These are phyloP conservation scores for Jasminum sambac DNA, from an alignment of 257 asterid genomes.

Conservation along the genomic window DNA sequence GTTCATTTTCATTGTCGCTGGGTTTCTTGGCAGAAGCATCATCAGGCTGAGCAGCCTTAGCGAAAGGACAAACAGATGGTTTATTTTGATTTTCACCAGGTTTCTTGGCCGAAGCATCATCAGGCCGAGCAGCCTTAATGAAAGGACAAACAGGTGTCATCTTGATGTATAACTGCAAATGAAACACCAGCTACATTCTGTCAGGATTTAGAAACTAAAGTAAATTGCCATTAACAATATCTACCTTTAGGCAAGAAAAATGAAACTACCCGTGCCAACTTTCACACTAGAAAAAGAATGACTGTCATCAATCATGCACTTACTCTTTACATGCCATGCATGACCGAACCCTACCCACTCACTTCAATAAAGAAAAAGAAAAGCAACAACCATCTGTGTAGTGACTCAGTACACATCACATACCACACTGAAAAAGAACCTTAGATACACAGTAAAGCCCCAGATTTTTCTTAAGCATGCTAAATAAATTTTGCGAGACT, in stretches of 20 bases:
- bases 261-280: not conserved
- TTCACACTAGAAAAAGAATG: not conserved
- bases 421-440: not conserved
- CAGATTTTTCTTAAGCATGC: too few species aligned
- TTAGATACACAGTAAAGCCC: not conserved
- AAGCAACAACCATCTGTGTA: not conserved
- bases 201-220: constrained; percentile 8
- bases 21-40: constrained; percentile 63
- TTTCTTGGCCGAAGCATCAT: constrained; percentile 64
- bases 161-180: constrained; percentile 43
- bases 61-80: constrained; percentile 83
- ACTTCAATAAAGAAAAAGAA: not conserved
- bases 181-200: constrained; percentile 8
- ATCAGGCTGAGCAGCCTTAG: constrained; percentile 72
- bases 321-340: not conserved
- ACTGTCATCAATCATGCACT: not conserved
- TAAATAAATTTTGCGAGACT: too few species aligned
- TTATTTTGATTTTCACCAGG: constrained; percentile 50
- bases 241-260: not conserved
- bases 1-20: constrained; percentile 29
- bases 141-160: constrained; percentile 97
- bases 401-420: not conserved
- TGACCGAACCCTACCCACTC: not conserved
- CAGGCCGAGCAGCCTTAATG: constrained; percentile 73
- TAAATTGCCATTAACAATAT: not conserved